Base-by-base conservation (phyloP, 257 asterid species). In the Gentiana straminea region DNA sequence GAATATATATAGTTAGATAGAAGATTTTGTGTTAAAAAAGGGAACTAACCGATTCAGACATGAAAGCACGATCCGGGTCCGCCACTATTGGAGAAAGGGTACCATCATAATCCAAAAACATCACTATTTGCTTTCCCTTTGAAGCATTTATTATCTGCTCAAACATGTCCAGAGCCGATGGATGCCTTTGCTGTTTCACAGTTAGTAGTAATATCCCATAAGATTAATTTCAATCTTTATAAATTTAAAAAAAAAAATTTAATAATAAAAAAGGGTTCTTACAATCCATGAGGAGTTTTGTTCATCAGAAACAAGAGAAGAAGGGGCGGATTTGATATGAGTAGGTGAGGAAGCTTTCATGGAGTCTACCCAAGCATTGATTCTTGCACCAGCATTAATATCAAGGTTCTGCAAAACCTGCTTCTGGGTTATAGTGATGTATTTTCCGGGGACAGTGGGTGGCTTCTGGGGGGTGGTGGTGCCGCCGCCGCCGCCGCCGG, bases 311-410 rank as follows among this genome's bases (percentile, higher is more conserved):
- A 64, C 74, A 24, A 24, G 24, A 24, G 24, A 24, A 32, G 73
- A 13, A 4, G 84, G 63, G 35, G 62, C 8, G 54, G 86, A 63
- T 48, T 82, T 75, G 63, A 72, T 35, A 50, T 74, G 95, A 2
- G 95, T 84, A 24, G 97, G 97, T 34, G 97, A 90, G 51, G 94
- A 90, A 55, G 93, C 89, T 62, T 82, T 80, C 97, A 90, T 90
- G 24, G 87, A 73, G 37, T 86, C 97, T 9, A 84, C 76, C 95
- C 94, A 86, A 10, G 94, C 35, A 64, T 78, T 86, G 64, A 73
- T 74, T 66, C 83, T 79, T 0, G 76, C 71, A 38, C 80, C 76
- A 39, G 64, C 51, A 48, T 73, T 78, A 59, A 77, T 70, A 1
- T 85, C 94, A 3, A 84, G 82, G 51, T 79, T 82, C 49, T 84